Evolutionary conservation across 495 filamentous ascomycete genomes (phyloP).

Genomic region (Achaetomiella virescens): DNA sequence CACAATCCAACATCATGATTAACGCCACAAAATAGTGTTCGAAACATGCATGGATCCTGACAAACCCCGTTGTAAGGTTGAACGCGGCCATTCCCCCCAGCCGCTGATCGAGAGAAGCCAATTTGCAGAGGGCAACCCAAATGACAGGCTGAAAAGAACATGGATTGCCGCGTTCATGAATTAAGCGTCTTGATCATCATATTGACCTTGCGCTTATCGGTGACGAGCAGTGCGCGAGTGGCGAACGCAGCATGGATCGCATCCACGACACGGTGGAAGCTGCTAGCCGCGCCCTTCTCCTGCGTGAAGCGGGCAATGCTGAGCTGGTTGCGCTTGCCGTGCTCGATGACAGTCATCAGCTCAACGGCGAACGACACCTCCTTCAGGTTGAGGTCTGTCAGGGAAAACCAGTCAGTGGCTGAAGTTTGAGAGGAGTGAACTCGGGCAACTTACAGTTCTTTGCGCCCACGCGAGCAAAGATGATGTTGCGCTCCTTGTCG

Average conservation of each 20-base stretch:
- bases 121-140: too few relatives aligned
- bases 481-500: constrained; percentile 63
- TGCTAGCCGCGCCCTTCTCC: constrained; percentile 77
- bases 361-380: constrained; percentile 75
- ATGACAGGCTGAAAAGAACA: too few relatives aligned
- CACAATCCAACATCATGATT: constrained; percentile 7
- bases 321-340: constrained; percentile 59
- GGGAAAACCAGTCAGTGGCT: background rate
- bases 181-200: constrained; percentile 62
- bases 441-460: constrained; percentile 64
- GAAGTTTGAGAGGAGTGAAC: too few relatives aligned
- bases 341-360: constrained; percentile 77
- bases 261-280: constrained; percentile 77
- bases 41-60: too few relatives aligned
- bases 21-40: background rate
- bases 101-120: background rate
- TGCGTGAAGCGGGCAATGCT: constrained; percentile 81
- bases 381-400: constrained; percentile 63
- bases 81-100: background rate
- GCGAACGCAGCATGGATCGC: constrained; percentile 57
- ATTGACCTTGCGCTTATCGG: constrained; percentile 57
- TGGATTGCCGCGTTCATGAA: constrained; percentile 19
- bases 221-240: constrained; percentile 56
- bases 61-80: background rate
- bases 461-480: constrained; percentile 67